These are phyloP conservation scores for Cytospora piceae DNA, from an alignment of 2,329 filamentous ascomycete genomes.

Conservation along the genomic window DNA sequence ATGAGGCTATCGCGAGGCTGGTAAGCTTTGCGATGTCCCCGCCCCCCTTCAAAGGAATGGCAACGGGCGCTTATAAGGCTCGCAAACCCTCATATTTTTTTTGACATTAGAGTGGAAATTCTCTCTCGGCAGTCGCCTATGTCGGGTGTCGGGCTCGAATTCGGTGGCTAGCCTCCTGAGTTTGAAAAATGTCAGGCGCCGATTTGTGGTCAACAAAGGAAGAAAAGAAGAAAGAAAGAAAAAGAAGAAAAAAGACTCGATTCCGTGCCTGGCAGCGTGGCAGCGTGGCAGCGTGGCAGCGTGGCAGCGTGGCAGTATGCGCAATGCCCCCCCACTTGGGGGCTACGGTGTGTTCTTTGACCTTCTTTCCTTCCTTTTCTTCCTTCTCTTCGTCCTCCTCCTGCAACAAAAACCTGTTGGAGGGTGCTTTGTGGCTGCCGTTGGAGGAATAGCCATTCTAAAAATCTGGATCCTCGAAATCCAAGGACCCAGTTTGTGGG, in stretches of 20 bases:
- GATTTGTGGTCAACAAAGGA: background rate
- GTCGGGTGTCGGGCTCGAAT: background rate
- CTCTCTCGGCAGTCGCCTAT: background rate
- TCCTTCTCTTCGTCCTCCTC: background rate
- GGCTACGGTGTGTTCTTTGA: background rate
- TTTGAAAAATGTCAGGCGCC: background rate
- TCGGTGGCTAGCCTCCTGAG: background rate
- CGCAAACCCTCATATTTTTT: background rate
- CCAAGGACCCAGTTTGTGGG: background rate
- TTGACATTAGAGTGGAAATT: background rate
- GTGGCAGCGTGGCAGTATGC: background rate
- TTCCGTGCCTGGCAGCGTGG: too few relatives aligned
- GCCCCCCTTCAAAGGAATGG: background rate
- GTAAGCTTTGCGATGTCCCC: background rate
- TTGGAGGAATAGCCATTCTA: background rate
- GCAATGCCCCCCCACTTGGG: background rate
- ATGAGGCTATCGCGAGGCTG: conserved; percentile 2
- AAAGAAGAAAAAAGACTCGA: too few relatives aligned
- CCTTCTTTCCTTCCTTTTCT: background rate
- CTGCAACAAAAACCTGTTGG: background rate
- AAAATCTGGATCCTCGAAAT: background rate
- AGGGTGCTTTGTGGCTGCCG: background rate
- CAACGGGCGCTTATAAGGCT: background rate
- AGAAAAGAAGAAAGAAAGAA: too few relatives aligned
- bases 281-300: background rate